These are phyloP conservation scores for Fusarium azukiicola DNA, from an alignment of 2,329 filamentous ascomycete species.

Conservation along the genomic window DNA sequence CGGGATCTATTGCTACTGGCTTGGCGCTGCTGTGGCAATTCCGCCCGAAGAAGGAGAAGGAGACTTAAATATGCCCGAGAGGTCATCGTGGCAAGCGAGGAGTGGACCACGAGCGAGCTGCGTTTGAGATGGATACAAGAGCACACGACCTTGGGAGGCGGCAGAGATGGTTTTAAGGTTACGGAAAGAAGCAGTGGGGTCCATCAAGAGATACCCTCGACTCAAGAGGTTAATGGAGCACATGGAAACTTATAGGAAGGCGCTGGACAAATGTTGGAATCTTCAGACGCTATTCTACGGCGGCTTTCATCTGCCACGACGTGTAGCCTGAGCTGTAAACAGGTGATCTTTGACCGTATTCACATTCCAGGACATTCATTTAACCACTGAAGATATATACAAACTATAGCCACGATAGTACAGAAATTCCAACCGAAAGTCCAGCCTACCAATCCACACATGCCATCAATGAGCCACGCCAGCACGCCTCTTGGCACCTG, in stretches of 20 bases:
- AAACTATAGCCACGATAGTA: background rate
- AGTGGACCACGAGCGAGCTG: background rate
- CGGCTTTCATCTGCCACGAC: too few species aligned
- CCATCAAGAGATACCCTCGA: background rate
- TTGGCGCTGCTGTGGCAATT: background rate
- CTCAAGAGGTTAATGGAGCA: background rate
- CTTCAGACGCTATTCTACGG: too few species aligned
- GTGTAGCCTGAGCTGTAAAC: too few species aligned
- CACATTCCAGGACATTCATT: too few species aligned
- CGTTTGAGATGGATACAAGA: background rate
- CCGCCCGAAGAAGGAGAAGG: background rate
- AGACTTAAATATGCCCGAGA: background rate
- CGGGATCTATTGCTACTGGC: slow-evolving; percentile 13
- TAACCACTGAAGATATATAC: background rate
- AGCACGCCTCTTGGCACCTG: background rate
- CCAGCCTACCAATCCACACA: background rate
- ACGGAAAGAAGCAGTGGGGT: background rate
- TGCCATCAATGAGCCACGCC: background rate
- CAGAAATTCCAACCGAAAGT: background rate
- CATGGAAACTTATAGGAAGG: too few species aligned
- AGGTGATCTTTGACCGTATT: too few species aligned
- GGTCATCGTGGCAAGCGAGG: background rate
- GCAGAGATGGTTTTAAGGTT: background rate
- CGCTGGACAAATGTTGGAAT: too few species aligned
- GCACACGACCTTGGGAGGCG: background rate